Evolutionary conservation across 2,329 filamentous ascomycete genomes (phyloP), one percentile per base, ranked within the genome.

Genomic region (Epichloe brachyelytri): DNA sequence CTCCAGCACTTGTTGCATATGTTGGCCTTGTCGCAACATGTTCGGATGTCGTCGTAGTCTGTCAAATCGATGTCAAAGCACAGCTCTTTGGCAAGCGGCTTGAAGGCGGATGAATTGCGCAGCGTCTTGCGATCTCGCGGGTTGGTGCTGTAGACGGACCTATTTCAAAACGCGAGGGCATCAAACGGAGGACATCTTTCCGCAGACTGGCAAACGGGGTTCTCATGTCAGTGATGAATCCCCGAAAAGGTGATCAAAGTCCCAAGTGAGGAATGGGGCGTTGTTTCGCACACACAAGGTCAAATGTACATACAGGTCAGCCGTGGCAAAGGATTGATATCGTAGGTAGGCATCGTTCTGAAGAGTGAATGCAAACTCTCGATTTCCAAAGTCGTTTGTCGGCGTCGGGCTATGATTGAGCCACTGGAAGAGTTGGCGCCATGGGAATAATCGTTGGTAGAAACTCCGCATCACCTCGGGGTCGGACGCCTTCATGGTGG

Each of bases 1-100:
- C 85, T 77, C 93, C 93, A 98, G 71, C 93, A 98, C 65, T 90
- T 93, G 57, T 75, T 77, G 66, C 93, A 98, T 57, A 98, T 97
- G 59, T 87, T 94, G 8, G 91, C 88, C 65, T 91, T 90, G 61
- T 84, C 82, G 66, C 93, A 98, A 70, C 93, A 98, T 30, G 90
- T 96, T 59, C 93, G 83, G 57, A 98, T 87, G 57, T 95, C 88
- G 65, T 98, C 93, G 69, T 98, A 98, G 70, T 97, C 93, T 50
- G 93, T 97, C 79, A 98, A 79, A 78, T 98, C 93, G 61, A 98
- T 97, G 84, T 98, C 93, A 68, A 98, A 97, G 60, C 95, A 95
- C 39, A 98, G 73, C 67, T 98, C 93, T 67, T 98, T 98, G 51
- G 86, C 79, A 34, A 96, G 68, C 0, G 93, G 91, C 56, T 84